These are phyloP conservation scores for Komagataella kurtzmanii DNA, from an alignment of 805 yeast genomes.

Conservation along the genomic window DNA sequence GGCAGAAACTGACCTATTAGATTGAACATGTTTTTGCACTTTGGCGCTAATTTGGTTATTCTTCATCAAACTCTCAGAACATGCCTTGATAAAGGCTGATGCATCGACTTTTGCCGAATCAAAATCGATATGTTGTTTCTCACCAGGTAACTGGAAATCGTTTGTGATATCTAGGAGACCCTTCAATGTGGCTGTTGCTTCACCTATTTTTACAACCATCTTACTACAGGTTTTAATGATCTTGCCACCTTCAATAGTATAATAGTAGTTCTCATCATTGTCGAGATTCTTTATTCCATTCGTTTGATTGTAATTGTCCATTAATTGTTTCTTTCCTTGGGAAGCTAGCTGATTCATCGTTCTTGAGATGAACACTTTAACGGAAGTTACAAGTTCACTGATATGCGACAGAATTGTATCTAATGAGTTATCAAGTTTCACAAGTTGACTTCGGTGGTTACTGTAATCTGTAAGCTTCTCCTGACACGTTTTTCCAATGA, in stretches of 20 bases:
- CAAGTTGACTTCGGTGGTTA: not conserved
- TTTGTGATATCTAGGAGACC: conserved; percentile 44
- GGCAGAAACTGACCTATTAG: conserved; percentile 4
- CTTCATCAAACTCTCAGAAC: conserved; percentile 47
- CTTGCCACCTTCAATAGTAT: conserved; percentile 52
- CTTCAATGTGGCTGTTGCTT: conserved; percentile 39
- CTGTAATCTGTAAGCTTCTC: conserved; percentile 8
- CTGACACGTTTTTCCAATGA: conserved; percentile 10
- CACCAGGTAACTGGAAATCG: conserved; percentile 47
- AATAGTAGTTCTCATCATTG: conserved; percentile 24
- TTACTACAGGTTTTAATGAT: conserved; percentile 20
- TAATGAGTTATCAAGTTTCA: conserved; percentile 28
- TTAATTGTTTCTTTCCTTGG: not conserved
- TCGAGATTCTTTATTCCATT: not conserved
- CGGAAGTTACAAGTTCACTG: conserved; percentile 51
- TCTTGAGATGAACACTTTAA: conserved; percentile 42
- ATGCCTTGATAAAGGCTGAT: conserved; percentile 41
- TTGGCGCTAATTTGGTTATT: conserved; percentile 17
- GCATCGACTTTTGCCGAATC: conserved; percentile 42
- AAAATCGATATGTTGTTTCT: conserved; percentile 58
- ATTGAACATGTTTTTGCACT: conserved; percentile 13
- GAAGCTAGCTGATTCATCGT: not conserved
- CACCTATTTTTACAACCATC: conserved; percentile 37
- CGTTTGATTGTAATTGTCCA: not conserved
- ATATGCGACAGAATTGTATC: conserved; percentile 48